Evolutionary conservation across 208 protist species (phyloP).

Genomic region (Leishmania gerbilli): DNA sequence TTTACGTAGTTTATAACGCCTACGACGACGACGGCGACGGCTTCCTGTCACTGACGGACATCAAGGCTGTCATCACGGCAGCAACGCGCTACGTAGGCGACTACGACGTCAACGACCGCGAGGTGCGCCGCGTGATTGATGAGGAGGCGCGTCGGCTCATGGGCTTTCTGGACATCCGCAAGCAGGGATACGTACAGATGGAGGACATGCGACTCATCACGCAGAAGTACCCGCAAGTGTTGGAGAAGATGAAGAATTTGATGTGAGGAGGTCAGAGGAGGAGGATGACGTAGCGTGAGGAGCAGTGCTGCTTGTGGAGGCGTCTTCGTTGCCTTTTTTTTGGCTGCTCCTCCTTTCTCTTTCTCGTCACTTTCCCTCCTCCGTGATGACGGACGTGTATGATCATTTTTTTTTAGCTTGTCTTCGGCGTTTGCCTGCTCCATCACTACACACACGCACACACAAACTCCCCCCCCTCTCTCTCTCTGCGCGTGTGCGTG

Average conservation of each 20-base stretch:
- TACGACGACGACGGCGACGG: constrained; percentile 94
- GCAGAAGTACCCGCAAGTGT: constrained; percentile 85
- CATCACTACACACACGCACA: not conserved
- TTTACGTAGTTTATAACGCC: constrained; percentile 89
- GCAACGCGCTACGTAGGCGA: constrained; percentile 91
- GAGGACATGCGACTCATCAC: constrained; percentile 83
- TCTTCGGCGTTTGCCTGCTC: constrained; percentile 2
- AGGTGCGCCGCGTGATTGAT: constrained; percentile 79
- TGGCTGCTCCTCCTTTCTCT: not conserved
- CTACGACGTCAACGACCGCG: constrained; percentile 73
- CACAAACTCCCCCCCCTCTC: not conserved
- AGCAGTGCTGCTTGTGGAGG: not conserved
- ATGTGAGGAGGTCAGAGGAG: constrained; percentile 30
- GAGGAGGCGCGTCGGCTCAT: constrained; percentile 84
- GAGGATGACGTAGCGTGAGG: not conserved
- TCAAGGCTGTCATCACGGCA: constrained; percentile 87
- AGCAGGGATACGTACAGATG: constrained; percentile 65
- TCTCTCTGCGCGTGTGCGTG: not conserved
- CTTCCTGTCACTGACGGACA: constrained; percentile 82
- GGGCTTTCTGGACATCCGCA: constrained; percentile 81
- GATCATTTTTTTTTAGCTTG: not conserved
- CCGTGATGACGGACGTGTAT: not conserved
- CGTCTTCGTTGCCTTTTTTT: not conserved
- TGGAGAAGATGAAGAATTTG: constrained; percentile 92
- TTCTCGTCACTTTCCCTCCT: not conserved